Percentiles rank a stretch among this genome's conserved stretches.
These are phyloP conservation scores for Teratosphaeria viscida DNA, from an alignment of 2,329 filamentous ascomycete genomes.

Conservation along the genomic window DNA sequence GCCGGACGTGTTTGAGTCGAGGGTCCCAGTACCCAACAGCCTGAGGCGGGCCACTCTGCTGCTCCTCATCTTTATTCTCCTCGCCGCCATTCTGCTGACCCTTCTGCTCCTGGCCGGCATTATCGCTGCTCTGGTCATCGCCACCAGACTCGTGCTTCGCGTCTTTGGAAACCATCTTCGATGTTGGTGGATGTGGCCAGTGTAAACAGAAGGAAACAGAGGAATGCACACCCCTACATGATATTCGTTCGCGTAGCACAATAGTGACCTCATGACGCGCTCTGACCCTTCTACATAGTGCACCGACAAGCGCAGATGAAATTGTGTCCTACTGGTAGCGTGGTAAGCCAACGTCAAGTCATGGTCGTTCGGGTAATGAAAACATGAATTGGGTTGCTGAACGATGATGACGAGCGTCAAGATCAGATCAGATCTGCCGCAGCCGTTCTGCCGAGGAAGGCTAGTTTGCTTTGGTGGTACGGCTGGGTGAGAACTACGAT, in stretches of 20 bases:
- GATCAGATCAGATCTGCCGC: not conserved
- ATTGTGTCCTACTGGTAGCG: no score
- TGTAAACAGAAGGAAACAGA: not conserved
- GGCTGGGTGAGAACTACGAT: no score
- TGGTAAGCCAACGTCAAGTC: no score
- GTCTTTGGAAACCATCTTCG: not conserved
- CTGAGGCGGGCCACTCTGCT: slow-evolving; percentile 3
- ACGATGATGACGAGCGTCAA: no score
- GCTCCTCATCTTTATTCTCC: slow-evolving; percentile 2
- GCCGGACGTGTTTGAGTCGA: slow-evolving; percentile 28
- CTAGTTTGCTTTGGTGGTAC: not conserved
- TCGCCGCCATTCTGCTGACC: not conserved
- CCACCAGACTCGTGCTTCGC: not conserved
- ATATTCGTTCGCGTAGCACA: no score
- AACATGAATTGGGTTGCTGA: no score
- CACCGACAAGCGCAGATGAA: no score
- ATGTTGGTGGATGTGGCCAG: not conserved
- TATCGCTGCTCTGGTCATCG: not conserved
- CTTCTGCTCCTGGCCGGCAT: not conserved
- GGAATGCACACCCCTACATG: not conserved
- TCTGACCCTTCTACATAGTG: no score
- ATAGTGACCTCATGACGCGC: no score
- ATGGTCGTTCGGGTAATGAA: no score
- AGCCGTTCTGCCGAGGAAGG: not conserved
- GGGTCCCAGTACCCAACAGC: slow-evolving; percentile 38